phyloP scores from a whole-genome alignment of 2,329 filamentous ascomycete genomes.

The Cadophora luteo-olivacea region DNA sequence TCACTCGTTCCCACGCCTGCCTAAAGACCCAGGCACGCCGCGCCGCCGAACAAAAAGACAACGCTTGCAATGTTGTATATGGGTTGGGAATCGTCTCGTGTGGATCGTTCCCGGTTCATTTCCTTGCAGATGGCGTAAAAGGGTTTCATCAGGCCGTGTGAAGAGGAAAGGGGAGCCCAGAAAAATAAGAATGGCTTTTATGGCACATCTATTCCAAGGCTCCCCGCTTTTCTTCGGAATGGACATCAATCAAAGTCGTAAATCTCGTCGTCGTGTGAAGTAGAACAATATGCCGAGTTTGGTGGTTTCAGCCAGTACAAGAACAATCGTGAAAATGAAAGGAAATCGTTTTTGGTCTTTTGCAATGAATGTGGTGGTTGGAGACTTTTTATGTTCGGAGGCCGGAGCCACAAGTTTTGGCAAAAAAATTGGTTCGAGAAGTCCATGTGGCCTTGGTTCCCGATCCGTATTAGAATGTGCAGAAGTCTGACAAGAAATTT shows the following conservation, averaged over 20 bases:
- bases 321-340: constrained; percentile 43
- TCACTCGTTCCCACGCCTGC: constrained; percentile 18
- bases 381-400: constrained; percentile 42
- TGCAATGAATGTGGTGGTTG: constrained; percentile 41
- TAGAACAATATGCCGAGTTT: constrained; percentile 47
- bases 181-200: not conserved
- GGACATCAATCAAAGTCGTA: constrained; percentile 47
- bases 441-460: constrained; percentile 21
- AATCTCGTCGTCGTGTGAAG: constrained; percentile 51
- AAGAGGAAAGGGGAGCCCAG: constrained; percentile 18
- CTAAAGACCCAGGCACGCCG: not conserved
- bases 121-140: constrained; percentile 35
- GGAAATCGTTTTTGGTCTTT: constrained; percentile 31
- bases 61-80: constrained; percentile 41
- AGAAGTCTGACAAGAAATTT: constrained; percentile 32
- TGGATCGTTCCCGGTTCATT: constrained; percentile 6
- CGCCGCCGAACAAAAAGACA: not conserved
- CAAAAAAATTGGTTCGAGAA: constrained; percentile 24
- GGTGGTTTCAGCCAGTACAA: constrained; percentile 49
- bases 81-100: constrained; percentile 17
- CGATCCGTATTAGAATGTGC: constrained; percentile 38
- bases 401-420: constrained; percentile 34
- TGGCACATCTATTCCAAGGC: not conserved
- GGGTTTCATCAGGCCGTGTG: constrained; percentile 32
- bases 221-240: constrained; percentile 22